Evolutionary conservation across 1,139 yeast species (phyloP).

Genomic region (Taiozyma sp.): DNA sequence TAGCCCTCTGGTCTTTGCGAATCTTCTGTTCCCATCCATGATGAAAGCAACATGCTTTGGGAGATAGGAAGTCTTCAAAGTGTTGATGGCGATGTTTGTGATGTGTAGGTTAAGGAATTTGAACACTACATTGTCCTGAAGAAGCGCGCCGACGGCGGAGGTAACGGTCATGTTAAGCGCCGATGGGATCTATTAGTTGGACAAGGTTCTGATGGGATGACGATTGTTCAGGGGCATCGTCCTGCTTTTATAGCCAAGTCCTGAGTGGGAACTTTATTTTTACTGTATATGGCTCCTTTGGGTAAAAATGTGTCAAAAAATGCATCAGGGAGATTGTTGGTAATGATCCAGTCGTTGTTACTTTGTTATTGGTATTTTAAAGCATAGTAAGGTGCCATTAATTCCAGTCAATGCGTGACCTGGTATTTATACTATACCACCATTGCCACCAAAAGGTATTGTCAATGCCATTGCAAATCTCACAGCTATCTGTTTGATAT

Average conservation of each 20-base stretch:
- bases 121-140: slow-evolving; percentile 1
- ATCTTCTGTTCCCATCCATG: slow-evolving; percentile 96
- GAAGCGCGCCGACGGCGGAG: slow-evolving; percentile 2
- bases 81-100: slow-evolving; percentile 18
- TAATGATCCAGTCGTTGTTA: too few species aligned
- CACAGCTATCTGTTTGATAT: too few species aligned
- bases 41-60: slow-evolving; percentile 90
- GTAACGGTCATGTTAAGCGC: slow-evolving; percentile 3
- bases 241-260: neutral
- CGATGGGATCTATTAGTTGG: neutral
- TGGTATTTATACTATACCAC: too few species aligned
- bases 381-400: too few species aligned
- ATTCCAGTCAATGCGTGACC: too few species aligned
- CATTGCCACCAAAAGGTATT: too few species aligned
- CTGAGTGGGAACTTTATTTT: neutral
- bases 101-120: slow-evolving; percentile 2
- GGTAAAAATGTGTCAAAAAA: slow-evolving; percentile 2
- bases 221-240: neutral
- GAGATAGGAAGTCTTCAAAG: slow-evolving; percentile 68
- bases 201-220: neutral
- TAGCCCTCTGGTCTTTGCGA: slow-evolving; percentile 63
- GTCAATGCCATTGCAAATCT: too few species aligned
- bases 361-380: too few species aligned
- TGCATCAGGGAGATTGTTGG: neutral
- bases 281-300: neutral